These are phyloP conservation scores for Phialophora macrospora DNA, from an alignment of 2,329 filamentous ascomycete species.

Conservation along the genomic window DNA sequence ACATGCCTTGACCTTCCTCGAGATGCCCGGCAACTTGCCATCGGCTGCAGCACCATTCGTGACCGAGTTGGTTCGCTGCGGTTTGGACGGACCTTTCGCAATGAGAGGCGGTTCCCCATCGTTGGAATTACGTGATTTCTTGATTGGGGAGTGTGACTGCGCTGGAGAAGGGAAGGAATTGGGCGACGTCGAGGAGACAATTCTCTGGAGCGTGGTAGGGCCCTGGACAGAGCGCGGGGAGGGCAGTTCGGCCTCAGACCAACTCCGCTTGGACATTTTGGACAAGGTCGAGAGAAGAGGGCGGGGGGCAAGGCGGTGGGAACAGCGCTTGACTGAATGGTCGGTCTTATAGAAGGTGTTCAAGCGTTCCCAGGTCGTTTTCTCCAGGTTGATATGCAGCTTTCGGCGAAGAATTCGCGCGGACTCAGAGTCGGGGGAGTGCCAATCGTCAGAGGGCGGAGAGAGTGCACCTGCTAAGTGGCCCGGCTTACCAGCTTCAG, in stretches of 20 bases:
- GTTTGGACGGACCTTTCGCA: conserved; percentile 30
- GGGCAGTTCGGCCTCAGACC: conserved; percentile 39
- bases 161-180: conserved; percentile 32
- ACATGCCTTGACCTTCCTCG: conserved; percentile 55
- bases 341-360: not conserved
- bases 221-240: conserved; percentile 34
- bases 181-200: conserved; percentile 29
- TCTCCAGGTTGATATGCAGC: not conserved
- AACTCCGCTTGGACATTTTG: conserved; percentile 39
- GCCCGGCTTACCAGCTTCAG: not conserved
- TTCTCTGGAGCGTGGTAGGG: conserved; percentile 19
- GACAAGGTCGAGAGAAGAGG: not conserved
- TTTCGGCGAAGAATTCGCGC: conserved; percentile 2
- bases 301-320: not conserved
- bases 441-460: conserved; percentile 6
- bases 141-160: conserved; percentile 32
- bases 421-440: conserved; percentile 1
- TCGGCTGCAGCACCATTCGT: conserved; percentile 32
- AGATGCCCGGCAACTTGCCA: conserved; percentile 43
- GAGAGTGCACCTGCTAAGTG: not conserved
- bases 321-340: not conserved
- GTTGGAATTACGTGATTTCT: conserved; percentile 34
- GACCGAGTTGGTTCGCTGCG: conserved; percentile 30
- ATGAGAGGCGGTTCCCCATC: conserved; percentile 33
- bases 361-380: not conserved